Conservation (phyloP, 1,284 basidiomycete species). For the Ceratobasidium sp. region DNA sequence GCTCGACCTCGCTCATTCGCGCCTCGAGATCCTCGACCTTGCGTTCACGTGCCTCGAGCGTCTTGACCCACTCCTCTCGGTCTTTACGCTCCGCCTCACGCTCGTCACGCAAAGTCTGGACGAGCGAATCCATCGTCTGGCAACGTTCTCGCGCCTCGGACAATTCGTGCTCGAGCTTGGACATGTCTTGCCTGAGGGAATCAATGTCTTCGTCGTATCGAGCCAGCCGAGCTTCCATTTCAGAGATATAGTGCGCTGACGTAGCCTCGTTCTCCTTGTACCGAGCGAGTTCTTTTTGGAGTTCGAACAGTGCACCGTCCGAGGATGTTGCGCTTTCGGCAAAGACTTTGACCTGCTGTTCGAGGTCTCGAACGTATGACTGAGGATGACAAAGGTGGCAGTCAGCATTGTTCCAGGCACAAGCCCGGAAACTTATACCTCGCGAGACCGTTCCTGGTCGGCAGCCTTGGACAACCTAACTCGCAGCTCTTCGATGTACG, state of each 20-base stretch:
- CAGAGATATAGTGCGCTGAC: slow-evolving; percentile 84
- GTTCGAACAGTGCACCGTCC: slow-evolving; percentile 78
- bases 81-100: slow-evolving; percentile 82
- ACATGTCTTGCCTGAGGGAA: slow-evolving; percentile 74
- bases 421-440: slow-evolving; percentile 63
- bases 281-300: slow-evolving; percentile 83
- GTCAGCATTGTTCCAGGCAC: background rate
- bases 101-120: slow-evolving; percentile 75
- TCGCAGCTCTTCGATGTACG: slow-evolving; percentile 88
- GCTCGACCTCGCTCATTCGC: slow-evolving; percentile 79
- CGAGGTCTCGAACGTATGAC: slow-evolving; percentile 92
- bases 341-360: slow-evolving; percentile 86
- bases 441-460: slow-evolving; percentile 90
- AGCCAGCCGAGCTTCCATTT: slow-evolving; percentile 84
- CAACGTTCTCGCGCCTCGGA: slow-evolving; percentile 63
- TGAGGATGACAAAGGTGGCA: slow-evolving; percentile 52
- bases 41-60: slow-evolving; percentile 76
- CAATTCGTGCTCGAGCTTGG: slow-evolving; percentile 77
- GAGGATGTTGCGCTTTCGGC: slow-evolving; percentile 82
- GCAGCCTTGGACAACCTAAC: slow-evolving; percentile 81
- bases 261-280: slow-evolving; percentile 81
- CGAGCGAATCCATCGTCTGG: slow-evolving; percentile 63
- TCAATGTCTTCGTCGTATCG: slow-evolving; percentile 82
- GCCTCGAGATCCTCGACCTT: slow-evolving; percentile 78
- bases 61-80: slow-evolving; percentile 80